Evolutionary conservation across 768 basidiomycete genomes (phyloP).

Genomic region (Boletus eberwhitei): DNA sequence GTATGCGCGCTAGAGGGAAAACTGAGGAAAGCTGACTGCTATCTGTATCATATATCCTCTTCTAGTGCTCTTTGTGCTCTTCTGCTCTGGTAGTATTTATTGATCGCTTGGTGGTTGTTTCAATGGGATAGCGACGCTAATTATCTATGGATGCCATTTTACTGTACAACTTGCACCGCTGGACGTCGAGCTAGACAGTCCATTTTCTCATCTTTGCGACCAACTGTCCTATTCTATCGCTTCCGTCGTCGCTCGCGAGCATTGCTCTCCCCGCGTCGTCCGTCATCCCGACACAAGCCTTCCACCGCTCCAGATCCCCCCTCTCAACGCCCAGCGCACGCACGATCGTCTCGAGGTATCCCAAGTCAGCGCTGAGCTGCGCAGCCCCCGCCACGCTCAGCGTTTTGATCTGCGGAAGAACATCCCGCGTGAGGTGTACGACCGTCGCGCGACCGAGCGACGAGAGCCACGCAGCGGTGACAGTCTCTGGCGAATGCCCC

Average conservation of each 20-base stretch:
- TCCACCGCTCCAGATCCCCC: slow-evolving; percentile 78
- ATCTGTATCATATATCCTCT: slow-evolving; percentile 32
- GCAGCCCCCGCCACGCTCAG: slow-evolving; percentile 68
- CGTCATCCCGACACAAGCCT: slow-evolving; percentile 59
- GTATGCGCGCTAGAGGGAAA: slow-evolving; percentile 45
- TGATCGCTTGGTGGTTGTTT: background rate
- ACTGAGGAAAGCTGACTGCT: background rate
- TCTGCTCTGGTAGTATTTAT: slow-evolving; percentile 18
- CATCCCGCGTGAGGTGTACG: slow-evolving; percentile 60
- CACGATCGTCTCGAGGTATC: slow-evolving; percentile 88
- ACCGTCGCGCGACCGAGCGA: slow-evolving; percentile 84
- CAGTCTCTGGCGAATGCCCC: slow-evolving; percentile 60
- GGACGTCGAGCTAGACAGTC: slow-evolving; percentile 8
- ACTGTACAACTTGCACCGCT: slow-evolving; percentile 5
- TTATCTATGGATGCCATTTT: slow-evolving; percentile 4
- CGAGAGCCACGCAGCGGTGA: slow-evolving; percentile 88
- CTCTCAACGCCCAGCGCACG: slow-evolving; percentile 87
- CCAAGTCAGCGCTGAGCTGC: slow-evolving; percentile 84
- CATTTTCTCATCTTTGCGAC: slow-evolving; percentile 35
- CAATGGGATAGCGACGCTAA: background rate
- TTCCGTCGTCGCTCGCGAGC: slow-evolving; percentile 17
- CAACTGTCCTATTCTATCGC: slow-evolving; percentile 15
- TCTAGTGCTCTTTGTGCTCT: slow-evolving; percentile 16
- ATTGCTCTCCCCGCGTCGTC: slow-evolving; percentile 38
- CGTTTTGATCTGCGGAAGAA: slow-evolving; percentile 69